Conservation (phyloP, 1,284 basidiomycete species). For the Moesziomyces globuligerus region DNA sequence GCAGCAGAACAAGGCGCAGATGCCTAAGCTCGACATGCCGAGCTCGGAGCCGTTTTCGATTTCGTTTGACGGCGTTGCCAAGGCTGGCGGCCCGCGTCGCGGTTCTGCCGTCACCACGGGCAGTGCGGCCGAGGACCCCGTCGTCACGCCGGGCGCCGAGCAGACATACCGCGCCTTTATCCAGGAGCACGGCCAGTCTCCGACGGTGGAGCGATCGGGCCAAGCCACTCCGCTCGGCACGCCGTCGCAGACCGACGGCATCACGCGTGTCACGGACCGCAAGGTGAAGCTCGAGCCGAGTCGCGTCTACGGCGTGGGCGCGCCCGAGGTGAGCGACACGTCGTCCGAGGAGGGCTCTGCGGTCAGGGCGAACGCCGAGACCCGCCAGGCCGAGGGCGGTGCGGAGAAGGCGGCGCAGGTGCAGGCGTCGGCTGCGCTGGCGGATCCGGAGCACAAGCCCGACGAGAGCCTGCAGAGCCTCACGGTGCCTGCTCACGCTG, state of each 20-base stretch:
- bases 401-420: conserved; percentile 40
- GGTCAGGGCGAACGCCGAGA: conserved; percentile 5
- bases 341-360: conserved; percentile 42
- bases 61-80: conserved; percentile 32
- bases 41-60: conserved; percentile 58
- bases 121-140: conserved; percentile 16
- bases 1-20: conserved; percentile 24
- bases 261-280: conserved; percentile 42
- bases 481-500: conserved; percentile 9
- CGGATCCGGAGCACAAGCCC: conserved; percentile 36
- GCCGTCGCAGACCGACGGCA: conserved; percentile 27
- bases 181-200: conserved; percentile 28
- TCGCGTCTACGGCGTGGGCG: conserved; percentile 43
- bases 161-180: conserved; percentile 50
- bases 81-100: conserved; percentile 12
- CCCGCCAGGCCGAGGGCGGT: conserved; percentile 18
- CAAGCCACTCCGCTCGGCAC: conserved; percentile 21
- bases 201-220: conserved; percentile 19
- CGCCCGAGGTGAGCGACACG: conserved; percentile 39
- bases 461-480: conserved; percentile 35
- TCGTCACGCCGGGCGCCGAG: conserved; percentile 53
- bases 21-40: conserved; percentile 61
- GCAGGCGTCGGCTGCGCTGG: conserved; percentile 36
- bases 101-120: conserved; percentile 19
- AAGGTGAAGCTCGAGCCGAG: conserved; percentile 47